phyloP scores from a whole-genome alignment of 768 basidiomycete species.

The Sistotremastrum niveocremeum region DNA sequence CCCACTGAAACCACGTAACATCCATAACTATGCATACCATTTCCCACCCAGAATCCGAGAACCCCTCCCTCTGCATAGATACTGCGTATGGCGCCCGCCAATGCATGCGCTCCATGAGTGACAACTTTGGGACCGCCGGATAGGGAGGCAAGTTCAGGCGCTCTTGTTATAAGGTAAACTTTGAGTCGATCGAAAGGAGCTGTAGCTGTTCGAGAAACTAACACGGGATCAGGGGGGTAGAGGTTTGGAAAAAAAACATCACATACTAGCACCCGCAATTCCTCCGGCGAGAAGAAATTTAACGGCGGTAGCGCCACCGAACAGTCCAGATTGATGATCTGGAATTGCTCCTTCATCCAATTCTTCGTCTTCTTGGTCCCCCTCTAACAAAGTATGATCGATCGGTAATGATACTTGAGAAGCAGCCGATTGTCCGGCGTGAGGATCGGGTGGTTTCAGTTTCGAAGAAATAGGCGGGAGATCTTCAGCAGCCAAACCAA shows the following conservation, averaged over 20 bases:
- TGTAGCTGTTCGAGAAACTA: constrained; percentile 92
- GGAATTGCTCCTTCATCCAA: constrained; percentile 34
- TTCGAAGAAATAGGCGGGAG: constrained; percentile 27
- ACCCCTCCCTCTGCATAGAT: constrained; percentile 88
- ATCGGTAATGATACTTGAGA: constrained; percentile 3
- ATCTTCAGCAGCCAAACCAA: constrained; percentile 66
- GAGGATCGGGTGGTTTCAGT: not conserved
- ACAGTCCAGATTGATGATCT: constrained; percentile 43
- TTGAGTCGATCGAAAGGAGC: constrained; percentile 97
- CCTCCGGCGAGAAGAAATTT: constrained; percentile 92
- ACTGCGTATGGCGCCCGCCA: constrained; percentile 57
- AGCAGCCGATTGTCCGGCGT: constrained; percentile 3
- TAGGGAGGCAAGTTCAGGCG: constrained; percentile 47
- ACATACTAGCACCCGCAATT: constrained; percentile 81
- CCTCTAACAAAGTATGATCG: constrained; percentile 15
- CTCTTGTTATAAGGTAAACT: constrained; percentile 87
- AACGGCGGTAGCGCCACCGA: constrained; percentile 62
- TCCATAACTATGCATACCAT: constrained; percentile 26
- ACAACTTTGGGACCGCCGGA: constrained; percentile 22
- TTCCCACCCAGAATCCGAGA: constrained; percentile 95
- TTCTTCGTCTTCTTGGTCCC: constrained; percentile 27
- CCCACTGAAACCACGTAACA: not conserved
- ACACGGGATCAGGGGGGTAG: constrained; percentile 4
- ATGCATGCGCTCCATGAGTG: constrained; percentile 44
- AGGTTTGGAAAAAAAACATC: not conserved